Base-by-base conservation (phyloP, 768 basidiomycete species). In the Hericium alpestre region DNA sequence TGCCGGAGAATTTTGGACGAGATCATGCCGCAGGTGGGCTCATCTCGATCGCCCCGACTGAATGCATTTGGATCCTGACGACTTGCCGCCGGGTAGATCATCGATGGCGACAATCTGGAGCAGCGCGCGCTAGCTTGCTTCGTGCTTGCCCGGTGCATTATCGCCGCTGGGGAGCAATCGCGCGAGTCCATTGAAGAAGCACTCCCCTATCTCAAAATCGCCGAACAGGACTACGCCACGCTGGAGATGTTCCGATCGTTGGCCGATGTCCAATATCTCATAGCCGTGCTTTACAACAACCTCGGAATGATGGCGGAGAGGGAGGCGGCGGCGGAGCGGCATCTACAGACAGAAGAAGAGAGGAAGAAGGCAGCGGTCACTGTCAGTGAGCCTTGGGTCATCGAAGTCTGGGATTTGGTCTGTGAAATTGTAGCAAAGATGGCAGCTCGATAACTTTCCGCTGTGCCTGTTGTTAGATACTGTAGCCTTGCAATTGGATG, bases 51-150 rank as follows among this genome's bases (percentile, higher is more conserved):
- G 12, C 43, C 9, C 32, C 32, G 49, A 12, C 23, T 27, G 18
- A n/a, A n/a, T 12, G 38, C 27, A 23, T 32, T 15, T 58, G 41
- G 51, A 8, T 55, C 13, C 56, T 54, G 41, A 46, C 20, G 13
- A 6, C 20, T 23, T 11, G 55, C 25, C 23, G 27, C 15, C 2
- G 27, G 20, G 16, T 59, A 90, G 88, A 70, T 91, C 38, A 81
- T 90, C 48, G 72, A 72, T 53, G 90, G 87, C 4, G 76, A 81
- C 52, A 87, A 92, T 61, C 64, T 86, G 13, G 90, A 93, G 65
- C 84, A 83, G 57, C 79, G 88, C 51, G 90, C 84, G 13, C 77
- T 87, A 53, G 86, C 82, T 40, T 87, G 82, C 64, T 82, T 87
- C 66, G 85, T 80, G 2, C 68, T 88, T 51, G 87, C 87, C 6